Evolutionary conservation across 306 rosid species (phyloP).

Genomic region (Casuarina cunninghamiana): DNA sequence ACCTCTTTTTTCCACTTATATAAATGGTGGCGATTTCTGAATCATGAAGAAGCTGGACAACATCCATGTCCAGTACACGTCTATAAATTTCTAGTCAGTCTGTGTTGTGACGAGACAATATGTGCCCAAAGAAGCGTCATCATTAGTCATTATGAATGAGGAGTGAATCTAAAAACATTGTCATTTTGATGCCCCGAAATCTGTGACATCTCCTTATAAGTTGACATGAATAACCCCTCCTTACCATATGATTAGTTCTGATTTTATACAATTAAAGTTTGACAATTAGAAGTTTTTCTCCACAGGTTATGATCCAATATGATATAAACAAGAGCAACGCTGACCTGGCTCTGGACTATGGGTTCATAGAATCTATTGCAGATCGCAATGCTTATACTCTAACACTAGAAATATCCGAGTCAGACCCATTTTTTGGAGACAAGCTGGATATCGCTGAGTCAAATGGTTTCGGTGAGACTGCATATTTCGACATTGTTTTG

Average conservation of each 20-base stretch:
- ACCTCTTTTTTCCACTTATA: neutral
- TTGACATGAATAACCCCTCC: neutral
- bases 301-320: constrained; percentile 83
- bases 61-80: neutral
- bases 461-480: constrained; percentile 68
- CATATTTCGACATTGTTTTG: constrained; percentile 69
- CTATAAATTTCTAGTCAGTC: neutral
- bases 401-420: constrained; percentile 69
- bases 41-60: neutral
- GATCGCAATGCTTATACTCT: constrained; percentile 68
- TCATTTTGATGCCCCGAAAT: neutral
- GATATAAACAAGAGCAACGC: constrained; percentile 90
- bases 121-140: neutral
- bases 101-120: neutral
- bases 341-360: constrained; percentile 89
- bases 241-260: neutral
- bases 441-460: constrained; percentile 85
- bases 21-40: neutral
- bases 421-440: constrained; percentile 82
- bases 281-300: constrained; percentile 4
- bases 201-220: neutral
- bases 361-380: constrained; percentile 66
- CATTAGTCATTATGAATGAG: neutral
- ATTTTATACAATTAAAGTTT: neutral
- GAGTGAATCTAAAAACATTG: neutral